Conservation (phyloP, 805 yeast species). For the Kuraishia borneana region DNA sequence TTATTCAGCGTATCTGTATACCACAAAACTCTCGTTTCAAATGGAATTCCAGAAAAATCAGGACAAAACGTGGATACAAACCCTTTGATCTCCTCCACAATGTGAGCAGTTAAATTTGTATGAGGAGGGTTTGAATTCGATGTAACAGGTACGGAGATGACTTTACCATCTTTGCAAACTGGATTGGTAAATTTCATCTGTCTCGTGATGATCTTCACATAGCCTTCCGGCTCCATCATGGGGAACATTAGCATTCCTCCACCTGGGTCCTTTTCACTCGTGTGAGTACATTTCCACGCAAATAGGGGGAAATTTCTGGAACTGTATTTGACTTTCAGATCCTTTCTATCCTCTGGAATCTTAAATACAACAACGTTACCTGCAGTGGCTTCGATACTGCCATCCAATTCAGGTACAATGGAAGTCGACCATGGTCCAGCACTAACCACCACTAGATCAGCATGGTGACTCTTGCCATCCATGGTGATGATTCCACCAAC, state of each 20-base stretch:
- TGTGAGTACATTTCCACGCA: slow-evolving; percentile 21
- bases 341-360: slow-evolving; percentile 23
- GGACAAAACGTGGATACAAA: slow-evolving; percentile 16
- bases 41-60: slow-evolving; percentile 13
- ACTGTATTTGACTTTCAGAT: slow-evolving; percentile 21
- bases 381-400: slow-evolving; percentile 23
- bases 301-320: slow-evolving; percentile 21
- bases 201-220: slow-evolving; percentile 22
- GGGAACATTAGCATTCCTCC: slow-evolving; percentile 26
- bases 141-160: slow-evolving; percentile 21
- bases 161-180: slow-evolving; percentile 8
- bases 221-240: slow-evolving; percentile 21
- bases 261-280: slow-evolving; percentile 16
- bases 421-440: slow-evolving; percentile 21
- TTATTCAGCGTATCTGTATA: slow-evolving; percentile 21
- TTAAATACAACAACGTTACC: slow-evolving; percentile 24
- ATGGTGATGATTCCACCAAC: slow-evolving; percentile 16
- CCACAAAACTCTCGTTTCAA: slow-evolving; percentile 17
- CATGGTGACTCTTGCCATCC: slow-evolving; percentile 15
- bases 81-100: slow-evolving; percentile 15
- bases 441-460: slow-evolving; percentile 15
- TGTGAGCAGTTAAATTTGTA: slow-evolving; percentile 13
- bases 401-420: slow-evolving; percentile 22
- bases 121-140: slow-evolving; percentile 13
- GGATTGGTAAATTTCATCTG: slow-evolving; percentile 25